Base-by-base conservation (phyloP, 768 basidiomycete genomes). In the Neoboletus subvelutipes region DNA sequence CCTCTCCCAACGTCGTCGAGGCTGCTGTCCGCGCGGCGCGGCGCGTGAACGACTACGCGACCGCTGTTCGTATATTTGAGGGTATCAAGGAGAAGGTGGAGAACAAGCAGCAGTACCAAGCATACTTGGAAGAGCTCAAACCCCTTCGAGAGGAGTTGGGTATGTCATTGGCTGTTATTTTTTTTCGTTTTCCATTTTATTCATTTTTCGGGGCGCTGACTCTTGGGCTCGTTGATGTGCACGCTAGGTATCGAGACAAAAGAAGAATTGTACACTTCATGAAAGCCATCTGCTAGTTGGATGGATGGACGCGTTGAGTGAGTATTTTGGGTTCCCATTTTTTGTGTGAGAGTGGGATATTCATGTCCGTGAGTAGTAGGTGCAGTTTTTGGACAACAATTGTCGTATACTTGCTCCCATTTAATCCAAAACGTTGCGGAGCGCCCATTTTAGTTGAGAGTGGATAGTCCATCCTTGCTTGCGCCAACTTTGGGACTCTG, bases 11-110 rank as follows among this genome's bases (percentile, higher is more conserved):
- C 53, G 92, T 96, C 65, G 77, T 95, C 53, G 92, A 94, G 76
- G 90, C 92, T 60, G 93, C 93, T 28, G 77, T 95, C 59, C 84
- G 86, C 52, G 94, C 94, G 55, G 85, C 92, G 22, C 81, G 97
- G 62, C 85, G 94, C 63, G 93, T 97, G 59, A 88, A 99, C 76
- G 95, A 98, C 82, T 98, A 91, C 74, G 88, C 96, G 42, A 99
- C 97, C 40, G 95, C 96, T 41, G 94, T 99, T 56, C 82, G 97
- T 59, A 83, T 98, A 64, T 92, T 98, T 68, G 96, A 98, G 81
- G 97, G 96, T 58, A 74, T 99, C 67, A 88, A 84, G 78, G 94
- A 94, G 76, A 98, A 99, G 81, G 94, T 97, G 46, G 97, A 99
- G 81, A 98, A 95, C 79, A 90, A 90, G 78, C 77, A 84, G 56